Evolutionary conservation across 192 early-diverging fungal species (phyloP), one percentile per base, ranked within the genome.

Genomic region (Obelidium mucronatum): DNA sequence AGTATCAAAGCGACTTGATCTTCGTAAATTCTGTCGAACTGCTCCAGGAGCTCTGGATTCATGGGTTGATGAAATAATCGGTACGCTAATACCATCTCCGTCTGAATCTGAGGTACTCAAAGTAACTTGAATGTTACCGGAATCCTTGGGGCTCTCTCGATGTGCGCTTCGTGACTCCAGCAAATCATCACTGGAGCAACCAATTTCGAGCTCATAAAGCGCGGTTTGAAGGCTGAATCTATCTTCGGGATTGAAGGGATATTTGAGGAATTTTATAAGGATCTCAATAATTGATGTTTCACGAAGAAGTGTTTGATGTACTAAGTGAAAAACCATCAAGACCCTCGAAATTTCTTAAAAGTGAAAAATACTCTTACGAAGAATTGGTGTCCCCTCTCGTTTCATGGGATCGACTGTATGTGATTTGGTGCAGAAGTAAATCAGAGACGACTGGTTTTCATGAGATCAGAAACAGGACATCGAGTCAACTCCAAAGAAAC

Each of bases 271-370:
- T 13, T 37, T 70, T 15, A 82, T 6, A n/a, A 80, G 13, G 24
- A 76, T 56, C 3, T 82, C 79, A 30, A 82, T 71, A 44, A 79
- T 76, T 3, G 79, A 81, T 3, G 64, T 61, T 58, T 82, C 80
- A 13, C 80, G 52, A 8, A 82, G 36, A 6, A 82, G 52, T 15
- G 59, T 80, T 71, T 81, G 80, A 63, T 82, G 78, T n/a, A 67
- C 80, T 80, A 30, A 19, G 28, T 11, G 4, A 1, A 65, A 53
- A 34, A 8, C 13, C n/a, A n/a, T 35, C 19, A 44, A 42, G 28
- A 62, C 39, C 8, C 28, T 22, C 26, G 33, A 33, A 68, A 37
- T 61, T 24, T 75, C 13, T 13, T 8, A 39, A 28, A 76, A 15
- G n/a, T 17, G 26, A n/a, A n/a, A n/a, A n/a, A n/a, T n/a, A n/a